Conservation (phyloP, 176 grass and related monocot genomes). For the Areca catechu region DNA sequence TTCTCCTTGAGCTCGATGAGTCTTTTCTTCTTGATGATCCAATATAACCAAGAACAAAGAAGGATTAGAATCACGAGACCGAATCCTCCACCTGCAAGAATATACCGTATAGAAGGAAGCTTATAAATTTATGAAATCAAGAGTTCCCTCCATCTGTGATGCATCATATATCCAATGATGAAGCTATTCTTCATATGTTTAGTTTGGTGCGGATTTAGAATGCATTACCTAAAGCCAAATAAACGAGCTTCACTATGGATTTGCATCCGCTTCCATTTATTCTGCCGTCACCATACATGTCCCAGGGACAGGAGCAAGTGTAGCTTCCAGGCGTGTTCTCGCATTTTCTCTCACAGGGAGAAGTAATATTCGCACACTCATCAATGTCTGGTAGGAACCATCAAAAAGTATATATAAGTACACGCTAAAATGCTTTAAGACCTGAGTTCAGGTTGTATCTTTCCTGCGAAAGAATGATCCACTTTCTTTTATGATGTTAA, state of each 20-base stretch:
- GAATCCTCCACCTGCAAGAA: background rate
- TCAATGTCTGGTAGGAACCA: background rate
- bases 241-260: background rate
- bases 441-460: too few species aligned
- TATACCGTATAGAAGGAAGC: too few species aligned
- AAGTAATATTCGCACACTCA: background rate
- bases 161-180: too few species aligned
- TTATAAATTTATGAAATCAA: too few species aligned
- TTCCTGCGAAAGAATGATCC: too few species aligned
- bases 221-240: background rate
- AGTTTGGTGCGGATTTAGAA: too few species aligned
- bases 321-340: background rate
- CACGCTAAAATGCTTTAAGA: too few species aligned
- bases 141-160: too few species aligned
- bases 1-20: background rate
- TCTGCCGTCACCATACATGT: constrained; percentile 8
- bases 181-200: too few species aligned
- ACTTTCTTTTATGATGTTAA: too few species aligned
- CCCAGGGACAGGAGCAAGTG: constrained; percentile 1
- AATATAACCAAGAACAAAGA: background rate
- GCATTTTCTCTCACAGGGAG: background rate
- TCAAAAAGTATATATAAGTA: background rate
- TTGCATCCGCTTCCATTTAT: background rate
- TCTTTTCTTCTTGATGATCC: background rate
- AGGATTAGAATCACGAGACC: background rate